These are phyloP conservation scores for Raddia guianensis DNA, from an alignment of 176 grass and related monocot species.

Conservation along the genomic window DNA sequence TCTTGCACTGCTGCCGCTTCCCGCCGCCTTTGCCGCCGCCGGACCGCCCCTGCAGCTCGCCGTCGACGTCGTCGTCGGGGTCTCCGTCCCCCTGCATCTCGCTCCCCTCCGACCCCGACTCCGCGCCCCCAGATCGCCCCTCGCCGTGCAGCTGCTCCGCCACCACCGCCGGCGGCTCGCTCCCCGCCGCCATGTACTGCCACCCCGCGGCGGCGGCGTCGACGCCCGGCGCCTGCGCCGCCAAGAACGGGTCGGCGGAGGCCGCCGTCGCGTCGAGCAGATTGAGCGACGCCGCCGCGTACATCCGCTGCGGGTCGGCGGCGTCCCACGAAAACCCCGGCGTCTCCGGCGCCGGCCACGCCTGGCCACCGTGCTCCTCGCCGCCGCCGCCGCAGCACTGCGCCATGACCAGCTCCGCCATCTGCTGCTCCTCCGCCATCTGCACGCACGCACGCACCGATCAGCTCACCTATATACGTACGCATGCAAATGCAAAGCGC, in stretches of 20 bases:
- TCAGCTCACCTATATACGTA: not conserved
- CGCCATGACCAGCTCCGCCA: constrained; percentile 73
- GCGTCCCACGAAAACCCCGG: constrained; percentile 60
- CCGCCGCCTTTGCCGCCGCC: constrained; percentile 40
- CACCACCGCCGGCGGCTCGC: constrained; percentile 42
- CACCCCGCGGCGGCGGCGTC: constrained; percentile 17
- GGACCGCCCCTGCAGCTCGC: constrained; percentile 3
- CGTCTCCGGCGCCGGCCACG: constrained; percentile 36
- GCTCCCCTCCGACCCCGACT: constrained; percentile 81
- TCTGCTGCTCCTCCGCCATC: constrained; percentile 85
- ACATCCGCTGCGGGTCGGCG: constrained; percentile 49
- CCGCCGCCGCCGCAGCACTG: constrained; percentile 48
- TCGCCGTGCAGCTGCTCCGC: constrained; percentile 41
- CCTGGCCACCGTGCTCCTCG: constrained; percentile 27
- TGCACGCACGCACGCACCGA: constrained; percentile 21
- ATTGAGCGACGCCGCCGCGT: constrained; percentile 35
- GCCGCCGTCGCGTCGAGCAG: constrained; percentile 39
- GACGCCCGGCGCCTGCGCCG: constrained; percentile 19
- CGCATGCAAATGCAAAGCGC: constrained; percentile 48
- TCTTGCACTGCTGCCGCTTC: constrained; percentile 90
- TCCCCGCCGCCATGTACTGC: constrained; percentile 30
- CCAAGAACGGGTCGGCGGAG: constrained; percentile 41
- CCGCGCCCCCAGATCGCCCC: constrained; percentile 12
- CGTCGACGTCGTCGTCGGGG: constrained; percentile 65
- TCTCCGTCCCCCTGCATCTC: constrained; percentile 62